These are phyloP conservation scores for Sordariomycetes sp. DNA, from an alignment of 2,329 filamentous ascomycete species.

Conservation along the genomic window DNA sequence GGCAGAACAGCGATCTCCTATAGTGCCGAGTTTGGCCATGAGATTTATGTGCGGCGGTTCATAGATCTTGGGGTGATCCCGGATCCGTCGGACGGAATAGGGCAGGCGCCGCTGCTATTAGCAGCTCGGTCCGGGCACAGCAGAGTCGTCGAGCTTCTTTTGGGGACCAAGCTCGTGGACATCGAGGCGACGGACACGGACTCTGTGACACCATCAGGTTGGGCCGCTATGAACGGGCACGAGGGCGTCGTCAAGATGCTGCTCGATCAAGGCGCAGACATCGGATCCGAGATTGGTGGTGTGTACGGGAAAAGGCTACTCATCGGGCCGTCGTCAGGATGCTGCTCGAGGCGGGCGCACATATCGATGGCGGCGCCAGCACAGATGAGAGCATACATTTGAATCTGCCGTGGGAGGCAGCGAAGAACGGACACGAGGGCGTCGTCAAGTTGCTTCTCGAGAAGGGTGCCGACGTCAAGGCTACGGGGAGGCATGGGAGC, in stretches of 20 bases:
- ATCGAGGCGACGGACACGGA: neutral
- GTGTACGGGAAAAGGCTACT: slow-evolving; percentile 6
- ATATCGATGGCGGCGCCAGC: slow-evolving; percentile 6
- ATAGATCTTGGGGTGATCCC: neutral
- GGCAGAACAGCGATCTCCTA: slow-evolving; percentile 8
- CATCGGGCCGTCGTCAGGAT: slow-evolving; percentile 7
- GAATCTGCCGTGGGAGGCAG: neutral
- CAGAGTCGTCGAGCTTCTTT: neutral
- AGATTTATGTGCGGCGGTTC: slow-evolving; percentile 1
- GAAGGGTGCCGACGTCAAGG: slow-evolving; percentile 5
- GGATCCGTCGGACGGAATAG: neutral
- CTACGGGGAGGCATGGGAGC: no score
- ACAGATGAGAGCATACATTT: slow-evolving; percentile 6
- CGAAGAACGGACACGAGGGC: slow-evolving; percentile 7
- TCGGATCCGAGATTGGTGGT: neutral
- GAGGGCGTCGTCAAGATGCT: slow-evolving; percentile 4
- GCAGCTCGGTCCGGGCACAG: neutral
- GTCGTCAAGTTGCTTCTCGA: slow-evolving; percentile 6
- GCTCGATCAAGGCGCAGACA: slow-evolving; percentile 5
- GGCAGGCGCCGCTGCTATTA: neutral
- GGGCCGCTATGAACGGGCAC: slow-evolving; percentile 6
- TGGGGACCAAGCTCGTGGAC: neutral
- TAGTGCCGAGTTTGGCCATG: slow-evolving; percentile 7
- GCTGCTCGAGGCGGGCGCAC: slow-evolving; percentile 8
- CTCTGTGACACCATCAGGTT: neutral